Conservation (phyloP, 345 rosid species). For the Syzygium aromaticum region DNA sequence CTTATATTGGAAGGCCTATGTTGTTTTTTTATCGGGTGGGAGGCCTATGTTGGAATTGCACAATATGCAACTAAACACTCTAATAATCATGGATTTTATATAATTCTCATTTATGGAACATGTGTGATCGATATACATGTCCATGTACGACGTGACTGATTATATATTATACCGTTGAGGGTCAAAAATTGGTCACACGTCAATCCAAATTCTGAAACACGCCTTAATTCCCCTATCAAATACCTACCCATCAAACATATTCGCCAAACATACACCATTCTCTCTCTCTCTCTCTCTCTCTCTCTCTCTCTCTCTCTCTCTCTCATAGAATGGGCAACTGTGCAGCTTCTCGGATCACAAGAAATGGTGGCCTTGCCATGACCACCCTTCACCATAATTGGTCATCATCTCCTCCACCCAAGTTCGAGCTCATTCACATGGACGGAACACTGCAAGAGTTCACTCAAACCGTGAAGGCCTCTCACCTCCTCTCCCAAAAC, state of each 20-base stretch:
- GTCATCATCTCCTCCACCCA: constrained; percentile 9
- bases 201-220: background rate
- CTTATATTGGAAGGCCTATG: background rate
- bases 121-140: background rate
- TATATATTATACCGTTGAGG: background rate
- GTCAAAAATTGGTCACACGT: background rate
- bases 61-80: background rate
- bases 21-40: background rate
- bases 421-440: constrained; percentile 17
- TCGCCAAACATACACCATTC: background rate
- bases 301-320: background rate
- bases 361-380: background rate
- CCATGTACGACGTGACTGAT: background rate
- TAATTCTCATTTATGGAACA: background rate
- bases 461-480: background rate
- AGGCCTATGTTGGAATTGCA: background rate
- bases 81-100: no score
- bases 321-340: background rate
- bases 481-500: background rate
- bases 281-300: background rate
- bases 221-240: background rate
- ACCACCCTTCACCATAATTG: background rate
- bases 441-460: constrained; percentile 32
- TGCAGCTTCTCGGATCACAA: background rate
- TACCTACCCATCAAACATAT: background rate